Base-by-base conservation (phyloP, 345 rosid species). In the Citrus trifoliata region DNA sequence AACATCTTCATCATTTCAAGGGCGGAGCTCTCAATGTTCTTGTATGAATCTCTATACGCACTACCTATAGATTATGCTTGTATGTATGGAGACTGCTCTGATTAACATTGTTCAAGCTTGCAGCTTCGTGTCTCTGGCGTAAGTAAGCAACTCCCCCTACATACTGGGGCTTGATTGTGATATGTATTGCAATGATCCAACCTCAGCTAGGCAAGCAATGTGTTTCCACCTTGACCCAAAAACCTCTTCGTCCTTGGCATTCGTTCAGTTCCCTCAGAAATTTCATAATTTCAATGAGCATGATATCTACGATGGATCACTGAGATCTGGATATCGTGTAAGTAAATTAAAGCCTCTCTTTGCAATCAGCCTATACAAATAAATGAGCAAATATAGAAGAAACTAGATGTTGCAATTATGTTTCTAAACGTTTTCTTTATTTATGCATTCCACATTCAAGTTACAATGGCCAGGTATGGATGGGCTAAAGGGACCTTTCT, bases 21-120 rank as follows among this genome's bases (percentile, higher is more conserved):
- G 91, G 87, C 22, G 91, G 91, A 70, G 93, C 91, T 18, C 88
- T 90, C n/a, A 88, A 90, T 59, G 85, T 81, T 51, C 90, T 88
- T 67, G 90, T 90, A 84, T 27, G 70, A 53, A 53, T 53, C 58
- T 5, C 58, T 18, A 53, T 18, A 53, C 7, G 12, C 60, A 63
- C 28, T 21, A 67, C 66, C 66, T 10, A 25, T 4, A 27, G 33
- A 14, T 61, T 61, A 27, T 25, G 66, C 66, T 3, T 53, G 58
- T 18, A 14, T 40, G 33, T 10, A 61, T 13, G 66, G 28, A 27
- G 28, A 61, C 5, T 61, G 30, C 8, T 25, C 35, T 10, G 33
- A 61, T 10, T 27, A 27, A 27, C 66, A 13, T 61, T 61, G 0
- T 61, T 13, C 18, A 32, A 48, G n/a, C 7, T 62, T 38, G 24